These are phyloP conservation scores for Puccinia triticina DNA, from an alignment of 1,284 basidiomycete genomes.

Conservation along the genomic window DNA sequence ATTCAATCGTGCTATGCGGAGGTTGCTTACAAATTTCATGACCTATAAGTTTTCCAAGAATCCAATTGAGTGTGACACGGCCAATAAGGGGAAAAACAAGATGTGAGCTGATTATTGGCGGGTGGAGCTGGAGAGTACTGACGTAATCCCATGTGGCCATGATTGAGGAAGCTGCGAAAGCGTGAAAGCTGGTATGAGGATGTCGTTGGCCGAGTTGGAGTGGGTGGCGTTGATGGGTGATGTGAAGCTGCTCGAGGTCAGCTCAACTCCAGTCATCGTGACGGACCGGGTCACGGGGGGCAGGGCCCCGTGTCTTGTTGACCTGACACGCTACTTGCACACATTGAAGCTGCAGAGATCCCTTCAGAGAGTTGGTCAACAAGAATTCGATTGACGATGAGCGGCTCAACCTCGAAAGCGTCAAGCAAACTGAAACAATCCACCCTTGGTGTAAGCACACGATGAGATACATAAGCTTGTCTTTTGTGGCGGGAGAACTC, in stretches of 20 bases:
- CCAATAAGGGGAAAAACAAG: background rate
- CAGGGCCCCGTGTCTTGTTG: too few species aligned
- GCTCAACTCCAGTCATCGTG: too few species aligned
- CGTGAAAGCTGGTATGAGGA: too few species aligned
- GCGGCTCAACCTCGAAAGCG: background rate
- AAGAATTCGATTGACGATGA: slow-evolving; percentile 1
- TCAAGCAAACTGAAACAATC: slow-evolving; percentile 34
- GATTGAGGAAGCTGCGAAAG: too few species aligned
- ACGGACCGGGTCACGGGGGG: too few species aligned
- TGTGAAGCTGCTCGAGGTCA: too few species aligned
- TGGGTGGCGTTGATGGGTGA: too few species aligned
- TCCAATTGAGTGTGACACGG: background rate
- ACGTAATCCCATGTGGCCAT: slow-evolving; percentile 52
- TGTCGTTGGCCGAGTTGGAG: background rate
- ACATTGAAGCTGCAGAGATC: too few species aligned
- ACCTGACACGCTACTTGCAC: too few species aligned
- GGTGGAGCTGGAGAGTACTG: slow-evolving; percentile 2
- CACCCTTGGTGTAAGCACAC: slow-evolving; percentile 35
- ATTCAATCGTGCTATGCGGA: background rate
- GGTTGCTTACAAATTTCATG: slow-evolving; percentile 1
- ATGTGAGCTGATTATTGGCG: slow-evolving; percentile 1
- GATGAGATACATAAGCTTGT: background rate
- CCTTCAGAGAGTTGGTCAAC: background rate
- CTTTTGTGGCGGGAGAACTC: too few species aligned
- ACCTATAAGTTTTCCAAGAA: background rate